phyloP scores from a whole-genome alignment of 495 filamentous ascomycete genomes.

The Hypoxylon subgilvum region DNA sequence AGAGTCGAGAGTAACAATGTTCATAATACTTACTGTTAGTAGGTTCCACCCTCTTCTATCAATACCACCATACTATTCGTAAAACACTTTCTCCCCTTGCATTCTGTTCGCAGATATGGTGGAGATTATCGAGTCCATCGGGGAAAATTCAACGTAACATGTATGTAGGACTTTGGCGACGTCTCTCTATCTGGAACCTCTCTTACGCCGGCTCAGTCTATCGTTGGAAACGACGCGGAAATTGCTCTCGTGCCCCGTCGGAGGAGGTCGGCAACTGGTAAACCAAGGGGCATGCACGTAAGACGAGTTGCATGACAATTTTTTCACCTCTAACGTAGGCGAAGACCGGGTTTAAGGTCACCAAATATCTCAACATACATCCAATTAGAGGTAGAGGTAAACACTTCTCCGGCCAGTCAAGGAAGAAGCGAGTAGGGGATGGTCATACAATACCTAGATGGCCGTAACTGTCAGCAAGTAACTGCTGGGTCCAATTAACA shows the following conservation, averaged over 20 bases:
- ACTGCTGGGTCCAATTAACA: too few relatives aligned
- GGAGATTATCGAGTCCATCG: conserved; percentile 21
- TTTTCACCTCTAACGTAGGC: too few relatives aligned
- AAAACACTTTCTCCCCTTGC: conserved; percentile 26
- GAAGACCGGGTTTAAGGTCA: too few relatives aligned
- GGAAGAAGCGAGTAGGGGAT: too few relatives aligned
- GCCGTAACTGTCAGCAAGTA: too few relatives aligned
- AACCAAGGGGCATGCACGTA: background rate
- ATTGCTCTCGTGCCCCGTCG: conserved; percentile 4
- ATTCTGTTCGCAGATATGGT: conserved; percentile 22
- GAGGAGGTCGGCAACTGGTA: conserved; percentile 3
- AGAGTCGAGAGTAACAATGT: background rate
- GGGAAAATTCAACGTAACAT: conserved; percentile 33
- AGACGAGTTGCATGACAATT: too few relatives aligned
- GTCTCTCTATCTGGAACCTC: too few relatives aligned
- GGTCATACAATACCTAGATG: too few relatives aligned
- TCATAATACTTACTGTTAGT: background rate
- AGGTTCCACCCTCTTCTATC: conserved; percentile 7
- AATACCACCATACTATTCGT: conserved; percentile 22
- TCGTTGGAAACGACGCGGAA: conserved; percentile 11
- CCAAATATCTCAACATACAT: too few relatives aligned
- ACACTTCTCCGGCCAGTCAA: too few relatives aligned
- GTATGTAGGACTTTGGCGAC: too few relatives aligned
- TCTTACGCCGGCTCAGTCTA: background rate
- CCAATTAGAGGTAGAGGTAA: too few relatives aligned